Evolutionary conservation across 345 rosid genomes (phyloP), one percentile per base, ranked within the genome.

Genomic region (Mallotus nudiflorus): DNA sequence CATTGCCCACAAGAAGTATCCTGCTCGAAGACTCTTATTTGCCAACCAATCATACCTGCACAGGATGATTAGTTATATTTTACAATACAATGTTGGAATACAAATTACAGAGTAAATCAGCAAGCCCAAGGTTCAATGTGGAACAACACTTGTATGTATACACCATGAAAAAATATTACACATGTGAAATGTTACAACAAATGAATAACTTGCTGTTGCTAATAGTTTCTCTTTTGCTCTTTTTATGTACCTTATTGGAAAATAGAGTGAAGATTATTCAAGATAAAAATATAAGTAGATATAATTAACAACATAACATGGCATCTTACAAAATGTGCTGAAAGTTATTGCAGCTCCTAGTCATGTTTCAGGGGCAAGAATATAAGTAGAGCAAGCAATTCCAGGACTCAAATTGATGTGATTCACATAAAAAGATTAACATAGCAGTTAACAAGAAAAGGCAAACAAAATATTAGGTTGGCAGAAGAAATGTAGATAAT

Each of bases 1-100:
- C 91, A 95, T 86, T 66, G 96, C 96, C 97, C 97, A 95, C 66
- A 89, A 73, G 84, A 95, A 92, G 86, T 95, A 95, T 70, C 99
- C 98, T 65, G 91, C 85, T 73, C 83, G 83, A 71, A 95, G 88
- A 67, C 83, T 85, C 86, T 89, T 95, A 68, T 86, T 90, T 61
- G 96, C 91, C 81, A 92, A 73, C 97, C 92, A 89, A 75, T 92
- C 98, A 69, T 92, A 90, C 81, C 98, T 95, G 89, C 75, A 78
- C 62, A 7, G 70, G 69, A 20, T 28, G 27, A 48, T 11, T 18
- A 15, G 29, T 16, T 53, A 29, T 20, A 10, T 65, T 27, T 51
- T 37, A 27, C 9, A 15, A 39, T 37, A 62, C 55, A 62, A 22
- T 24, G 48, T 13, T 37, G 29, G 28, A 16, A 29, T 28, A 35